Conservation (phyloP, 2,329 filamentous ascomycete genomes). For the Pleomassaria siparia region DNA sequence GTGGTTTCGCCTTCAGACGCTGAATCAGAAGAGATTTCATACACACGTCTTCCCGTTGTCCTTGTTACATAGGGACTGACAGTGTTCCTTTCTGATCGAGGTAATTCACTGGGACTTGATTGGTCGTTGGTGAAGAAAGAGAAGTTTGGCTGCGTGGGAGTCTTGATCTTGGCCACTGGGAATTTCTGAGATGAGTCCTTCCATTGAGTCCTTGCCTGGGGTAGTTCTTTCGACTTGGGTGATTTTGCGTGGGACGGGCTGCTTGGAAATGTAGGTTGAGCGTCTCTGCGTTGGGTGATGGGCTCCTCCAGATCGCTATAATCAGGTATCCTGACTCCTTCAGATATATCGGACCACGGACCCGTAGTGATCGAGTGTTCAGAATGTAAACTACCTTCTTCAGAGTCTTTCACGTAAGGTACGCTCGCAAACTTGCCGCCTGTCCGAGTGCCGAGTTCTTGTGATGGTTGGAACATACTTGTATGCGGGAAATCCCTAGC, state of each 20-base stretch:
- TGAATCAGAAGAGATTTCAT: constrained; percentile 8
- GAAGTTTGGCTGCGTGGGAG: not conserved
- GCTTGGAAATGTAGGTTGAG: not conserved
- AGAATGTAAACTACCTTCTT: constrained; percentile 32
- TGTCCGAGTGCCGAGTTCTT: constrained; percentile 24
- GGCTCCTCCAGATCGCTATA: constrained; percentile 14
- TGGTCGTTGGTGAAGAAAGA: constrained; percentile 4
- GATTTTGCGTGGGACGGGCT: too few species aligned
- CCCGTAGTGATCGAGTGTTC: constrained; percentile 30
- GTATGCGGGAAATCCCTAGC: constrained; percentile 15
- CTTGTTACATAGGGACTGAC: not conserved
- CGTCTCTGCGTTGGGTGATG: not conserved
- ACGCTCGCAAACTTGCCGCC: constrained; percentile 24
- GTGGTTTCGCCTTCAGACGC: constrained; percentile 4
- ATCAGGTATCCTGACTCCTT: constrained; percentile 5
- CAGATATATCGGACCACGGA: constrained; percentile 22
- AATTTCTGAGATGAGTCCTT: too few species aligned
- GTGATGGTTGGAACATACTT: constrained; percentile 17
- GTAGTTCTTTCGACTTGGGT: too few species aligned
- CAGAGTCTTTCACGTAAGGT: constrained; percentile 33
- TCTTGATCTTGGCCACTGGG: too few species aligned
- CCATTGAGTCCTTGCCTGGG: too few species aligned
- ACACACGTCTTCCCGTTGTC: constrained; percentile 10
- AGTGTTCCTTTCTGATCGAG: constrained; percentile 6
- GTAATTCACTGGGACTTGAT: constrained; percentile 17